Base-by-base conservation (phyloP, 2,329 filamentous ascomycete species). In the Xylaria digitata region DNA sequence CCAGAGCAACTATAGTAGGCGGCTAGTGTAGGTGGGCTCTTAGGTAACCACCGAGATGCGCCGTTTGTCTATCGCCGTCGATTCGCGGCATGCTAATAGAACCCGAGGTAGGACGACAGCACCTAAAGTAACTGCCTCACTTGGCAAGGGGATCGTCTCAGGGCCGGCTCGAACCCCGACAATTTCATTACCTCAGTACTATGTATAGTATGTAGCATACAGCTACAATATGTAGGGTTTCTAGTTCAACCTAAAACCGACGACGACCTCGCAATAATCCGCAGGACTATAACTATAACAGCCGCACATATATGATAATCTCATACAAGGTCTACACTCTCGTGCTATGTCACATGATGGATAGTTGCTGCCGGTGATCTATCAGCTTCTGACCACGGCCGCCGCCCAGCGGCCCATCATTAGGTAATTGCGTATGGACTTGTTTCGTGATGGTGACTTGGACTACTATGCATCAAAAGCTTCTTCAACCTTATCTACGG, bases 321-420 rank as follows among this genome's bases (percentile, higher is more conserved):
- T 54, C 49, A 54, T 19, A 8, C 23, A 42, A 32, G 7, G n/a
- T 42, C 26, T 56, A 43, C 26, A 26, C 34, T 53, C 48, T 30
- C 40, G 56, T 63, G 43, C 60, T 42, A 58, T 48, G 61, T 73
- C 72, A 69, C 61, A 66, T 70, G 65, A 69, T 58, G 42, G 49
- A 7, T 42, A 49, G 23, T 11, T 43, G 59, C 59, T 68, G 64
- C 62, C 56, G 65, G 65, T 62, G 61, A 73, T 63, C 53, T 60
- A 63, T 64, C 61, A 66, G 59, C 65, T 50, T 61, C 54, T 49
- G 32, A 23, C 37, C 15, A 30, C 61, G 19, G 23, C 9, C 7
- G 6, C 42, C 23, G 26, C 26, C 26, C 5, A 26, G 26, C 3
- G 26, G 26, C 26, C 26, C 26, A 26, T 26, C 26, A 26, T 26